Conservation (phyloP, 768 basidiomycete species). For the Boletus speciosus region DNA sequence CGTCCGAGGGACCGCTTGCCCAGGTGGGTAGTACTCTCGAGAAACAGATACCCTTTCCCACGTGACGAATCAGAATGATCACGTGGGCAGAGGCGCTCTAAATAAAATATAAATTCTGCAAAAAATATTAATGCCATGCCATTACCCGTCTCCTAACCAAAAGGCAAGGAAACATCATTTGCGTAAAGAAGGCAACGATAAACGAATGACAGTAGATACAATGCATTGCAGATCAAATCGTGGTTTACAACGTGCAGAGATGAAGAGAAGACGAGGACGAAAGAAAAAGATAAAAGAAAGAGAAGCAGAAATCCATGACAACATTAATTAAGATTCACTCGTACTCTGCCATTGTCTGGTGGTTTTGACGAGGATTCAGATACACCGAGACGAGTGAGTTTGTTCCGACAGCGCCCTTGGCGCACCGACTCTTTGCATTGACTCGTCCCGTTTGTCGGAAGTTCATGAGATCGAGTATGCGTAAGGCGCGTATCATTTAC, state of each 20-base stretch:
- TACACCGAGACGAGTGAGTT: slow-evolving; percentile 25
- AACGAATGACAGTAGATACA: slow-evolving; percentile 11
- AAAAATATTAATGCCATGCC: background rate
- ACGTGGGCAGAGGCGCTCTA: slow-evolving; percentile 13
- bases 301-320: slow-evolving; percentile 10
- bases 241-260: slow-evolving; percentile 28
- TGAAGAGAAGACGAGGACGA: slow-evolving; percentile 8
- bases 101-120: background rate
- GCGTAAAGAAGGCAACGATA: slow-evolving; percentile 8
- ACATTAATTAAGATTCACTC: slow-evolving; percentile 33
- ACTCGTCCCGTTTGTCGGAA: slow-evolving; percentile 13
- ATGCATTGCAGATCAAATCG: slow-evolving; percentile 23
- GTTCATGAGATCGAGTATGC: slow-evolving; percentile 28
- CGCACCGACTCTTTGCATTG: slow-evolving; percentile 23
- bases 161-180: background rate
- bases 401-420: slow-evolving; percentile 29
- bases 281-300: background rate
- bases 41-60: slow-evolving; percentile 11
- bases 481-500: slow-evolving; percentile 23
- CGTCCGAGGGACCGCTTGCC: slow-evolving; percentile 6
- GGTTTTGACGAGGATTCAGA: slow-evolving; percentile 29
- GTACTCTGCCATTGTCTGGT: slow-evolving; percentile 34
- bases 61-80: slow-evolving; percentile 21
- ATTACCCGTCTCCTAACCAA: slow-evolving; percentile 6
- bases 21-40: background rate